Evolutionary conservation across 2,329 filamentous ascomycete genomes (phyloP).

Genomic region (Xylaria sp.): DNA sequence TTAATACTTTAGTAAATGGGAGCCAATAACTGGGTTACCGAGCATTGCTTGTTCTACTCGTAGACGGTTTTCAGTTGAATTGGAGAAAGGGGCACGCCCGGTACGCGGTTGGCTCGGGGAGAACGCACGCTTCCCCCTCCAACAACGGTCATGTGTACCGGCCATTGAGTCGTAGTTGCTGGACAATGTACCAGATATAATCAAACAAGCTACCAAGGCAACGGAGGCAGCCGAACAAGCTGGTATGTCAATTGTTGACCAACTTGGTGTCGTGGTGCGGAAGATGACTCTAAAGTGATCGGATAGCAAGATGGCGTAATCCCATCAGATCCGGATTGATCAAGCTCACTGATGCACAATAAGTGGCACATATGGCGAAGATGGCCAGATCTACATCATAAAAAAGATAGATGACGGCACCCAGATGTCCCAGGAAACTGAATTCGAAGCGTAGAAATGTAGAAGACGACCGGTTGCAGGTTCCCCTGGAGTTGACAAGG

Average conservation of each 20-base stretch:
- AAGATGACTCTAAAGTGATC: conserved; percentile 11
- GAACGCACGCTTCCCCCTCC: conserved; percentile 5
- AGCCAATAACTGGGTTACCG: conserved; percentile 4
- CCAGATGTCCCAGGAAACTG: background rate
- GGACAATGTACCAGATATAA: conserved; percentile 20
- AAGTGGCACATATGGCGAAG: background rate
- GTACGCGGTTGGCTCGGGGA: conserved; percentile 10
- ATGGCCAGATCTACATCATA: background rate
- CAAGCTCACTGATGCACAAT: background rate
- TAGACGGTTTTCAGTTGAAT: background rate
- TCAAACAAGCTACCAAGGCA: conserved; percentile 13
- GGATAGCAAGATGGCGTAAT: background rate
- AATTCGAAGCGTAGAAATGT: background rate
- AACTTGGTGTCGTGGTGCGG: conserved; percentile 20
- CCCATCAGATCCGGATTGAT: background rate
- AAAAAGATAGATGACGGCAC: background rate
- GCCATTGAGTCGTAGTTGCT: conserved; percentile 30
- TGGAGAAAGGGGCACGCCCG: conserved; percentile 4
- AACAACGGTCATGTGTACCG: conserved; percentile 5
- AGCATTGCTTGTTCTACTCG: background rate
- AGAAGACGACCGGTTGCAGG: conserved; percentile 1
- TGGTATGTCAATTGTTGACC: conserved; percentile 8
- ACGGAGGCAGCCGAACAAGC: conserved; percentile 11
- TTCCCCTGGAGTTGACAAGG: conserved; percentile 12
- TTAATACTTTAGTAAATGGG: background rate